These are phyloP conservation scores for Xylaria venustula DNA, from an alignment of 495 filamentous ascomycete genomes.

Conservation along the genomic window DNA sequence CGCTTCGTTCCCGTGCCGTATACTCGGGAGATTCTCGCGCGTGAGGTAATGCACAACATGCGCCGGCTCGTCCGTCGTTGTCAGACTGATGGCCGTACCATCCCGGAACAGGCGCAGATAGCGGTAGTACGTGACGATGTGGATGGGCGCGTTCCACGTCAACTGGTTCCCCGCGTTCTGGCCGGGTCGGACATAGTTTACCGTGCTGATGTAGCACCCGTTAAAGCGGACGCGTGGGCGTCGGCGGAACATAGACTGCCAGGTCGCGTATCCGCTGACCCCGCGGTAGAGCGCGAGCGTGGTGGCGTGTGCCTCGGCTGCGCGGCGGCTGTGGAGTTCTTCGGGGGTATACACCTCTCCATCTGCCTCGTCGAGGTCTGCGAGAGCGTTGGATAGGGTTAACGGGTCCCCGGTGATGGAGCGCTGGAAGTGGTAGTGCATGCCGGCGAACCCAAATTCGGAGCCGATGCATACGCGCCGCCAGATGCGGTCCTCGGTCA, in stretches of 20 bases:
- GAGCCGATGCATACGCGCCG: slow-evolving; percentile 65
- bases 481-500: slow-evolving; percentile 89
- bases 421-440: slow-evolving; percentile 78
- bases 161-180: slow-evolving; percentile 53
- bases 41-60: slow-evolving; percentile 79
- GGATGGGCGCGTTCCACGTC: slow-evolving; percentile 80
- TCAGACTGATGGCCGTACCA: slow-evolving; percentile 73
- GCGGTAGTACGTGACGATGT: slow-evolving; percentile 96
- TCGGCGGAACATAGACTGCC: slow-evolving; percentile 68
- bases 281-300: slow-evolving; percentile 40
- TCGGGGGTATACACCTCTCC: slow-evolving; percentile 22
- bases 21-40: slow-evolving; percentile 26
- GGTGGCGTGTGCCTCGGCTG: slow-evolving; percentile 29
- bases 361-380: slow-evolving; percentile 4
- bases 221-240: slow-evolving; percentile 90
- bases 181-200: slow-evolving; percentile 88
- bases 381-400: slow-evolving; percentile 33
- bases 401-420: slow-evolving; percentile 62
- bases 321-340: slow-evolving; percentile 26
- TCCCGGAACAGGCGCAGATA: slow-evolving; percentile 94
- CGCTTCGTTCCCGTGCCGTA: not conserved
- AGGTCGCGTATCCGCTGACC: slow-evolving; percentile 45
- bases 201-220: slow-evolving; percentile 92
- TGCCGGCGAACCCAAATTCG: slow-evolving; percentile 75
- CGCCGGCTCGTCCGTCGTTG: slow-evolving; percentile 75